Conservation (phyloP, 2,329 filamentous ascomycete species). For the Colletotrichum camelliae region DNA sequence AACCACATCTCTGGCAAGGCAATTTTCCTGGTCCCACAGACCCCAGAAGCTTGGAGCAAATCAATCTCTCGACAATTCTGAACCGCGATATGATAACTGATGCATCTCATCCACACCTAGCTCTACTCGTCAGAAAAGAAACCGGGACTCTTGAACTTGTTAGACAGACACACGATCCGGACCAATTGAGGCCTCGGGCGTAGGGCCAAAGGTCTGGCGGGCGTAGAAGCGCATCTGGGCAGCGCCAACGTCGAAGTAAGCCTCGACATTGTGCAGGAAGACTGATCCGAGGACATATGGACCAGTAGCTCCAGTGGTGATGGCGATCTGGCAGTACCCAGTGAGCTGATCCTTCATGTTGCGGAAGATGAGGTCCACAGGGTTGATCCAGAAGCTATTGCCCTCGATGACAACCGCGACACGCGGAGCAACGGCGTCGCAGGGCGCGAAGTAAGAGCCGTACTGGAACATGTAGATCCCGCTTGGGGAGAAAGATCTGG, state of each 20-base stretch:
- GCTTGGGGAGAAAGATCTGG: constrained; percentile 49
- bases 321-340: constrained; percentile 52
- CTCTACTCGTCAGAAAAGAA: not conserved
- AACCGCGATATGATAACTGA: not conserved
- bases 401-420: constrained; percentile 51
- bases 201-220: constrained; percentile 18
- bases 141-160: not conserved
- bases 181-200: not conserved
- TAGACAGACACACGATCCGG: not conserved
- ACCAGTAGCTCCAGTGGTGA: constrained; percentile 48
- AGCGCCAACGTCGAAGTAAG: constrained; percentile 52
- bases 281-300: constrained; percentile 56
- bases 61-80: not conserved
- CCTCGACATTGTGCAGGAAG: constrained; percentile 57
- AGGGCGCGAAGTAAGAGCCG: constrained; percentile 53
- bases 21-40: not conserved
- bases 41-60: not conserved
- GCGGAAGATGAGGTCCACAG: constrained; percentile 52
- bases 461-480: constrained; percentile 53
- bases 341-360: constrained; percentile 48
- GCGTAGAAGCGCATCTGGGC: constrained; percentile 51
- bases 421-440: constrained; percentile 49
- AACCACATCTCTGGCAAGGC: not conserved
- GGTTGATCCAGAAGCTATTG: constrained; percentile 51
- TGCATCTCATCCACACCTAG: not conserved